Evolutionary conservation across 306 rosid genomes (phyloP), one percentile per base, ranked within the genome.

Genomic region (Alnus glutinosa): DNA sequence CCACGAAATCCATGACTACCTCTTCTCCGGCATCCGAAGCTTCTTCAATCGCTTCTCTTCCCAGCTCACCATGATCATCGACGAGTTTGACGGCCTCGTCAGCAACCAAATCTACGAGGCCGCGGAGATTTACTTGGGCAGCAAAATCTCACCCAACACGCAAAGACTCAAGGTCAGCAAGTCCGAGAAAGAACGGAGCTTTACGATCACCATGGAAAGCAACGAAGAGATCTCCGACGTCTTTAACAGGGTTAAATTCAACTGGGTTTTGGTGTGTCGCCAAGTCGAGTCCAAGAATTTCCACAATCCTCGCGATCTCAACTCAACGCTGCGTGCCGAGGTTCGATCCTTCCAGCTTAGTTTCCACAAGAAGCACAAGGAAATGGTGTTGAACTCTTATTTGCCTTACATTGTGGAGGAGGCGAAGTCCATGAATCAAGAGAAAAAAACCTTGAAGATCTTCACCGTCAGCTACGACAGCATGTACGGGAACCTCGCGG

Each of bases 41-140:
- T 18, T 84, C 30, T 70, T 82, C 70, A 52, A 23, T 19, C 83
- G 86, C 5, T 89, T 87, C 89, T 91, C 97, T 5, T 64, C 83
- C 18, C 82, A 83, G 28, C 77, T 86, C 77, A 93, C 93, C 6
- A 83, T 91, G 71, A 85, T 93, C 15, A 79, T 93, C 58, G 89
- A 89, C 42, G 97, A 91, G 78, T 87, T 85, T 77, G 89, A 93
- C 9, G 98, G 97, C 19, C 84, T 93, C 1, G 78, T 63, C 7
- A 69, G 19, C 80, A 93, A 93, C 87, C 77, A 85, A 70, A 80
- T 93, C 78, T 91, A 89, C 85, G 90, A 82, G 8, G 87, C 97
- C 0, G 97, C 91, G 0, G 91, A 87, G 48, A 59, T 73, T 28
- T 93, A 91, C 72, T 70, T 93, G n/a, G 87, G 88, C 14, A 39